Evolutionary conservation across 371 early-diverging fungal genomes (phyloP).

Genomic region (Umbelopsis sp.): DNA sequence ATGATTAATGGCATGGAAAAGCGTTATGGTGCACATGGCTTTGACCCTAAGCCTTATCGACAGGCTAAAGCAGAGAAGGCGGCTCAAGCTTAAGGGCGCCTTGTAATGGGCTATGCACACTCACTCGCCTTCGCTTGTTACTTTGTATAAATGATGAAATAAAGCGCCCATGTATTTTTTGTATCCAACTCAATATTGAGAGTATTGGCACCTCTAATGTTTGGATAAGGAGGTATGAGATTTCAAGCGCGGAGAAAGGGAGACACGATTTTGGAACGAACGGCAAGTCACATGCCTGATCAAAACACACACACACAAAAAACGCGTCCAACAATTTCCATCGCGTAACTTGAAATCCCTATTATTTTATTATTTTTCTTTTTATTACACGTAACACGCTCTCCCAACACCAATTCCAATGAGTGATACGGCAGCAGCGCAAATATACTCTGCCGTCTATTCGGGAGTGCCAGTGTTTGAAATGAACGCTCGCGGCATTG

Average conservation of each 20-base stretch:
- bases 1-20: slow-evolving; percentile 12
- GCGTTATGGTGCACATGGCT: background rate
- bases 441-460: slow-evolving; percentile 75
- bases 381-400: slow-evolving; percentile 1
- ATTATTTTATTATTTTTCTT: background rate
- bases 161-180: no score
- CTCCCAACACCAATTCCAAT: background rate
- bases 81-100: background rate
- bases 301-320: background rate
- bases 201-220: background rate
- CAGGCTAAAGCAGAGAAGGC: background rate
- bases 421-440: slow-evolving; percentile 12
- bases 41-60: slow-evolving; percentile 4
- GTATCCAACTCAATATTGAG: no score
- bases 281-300: slow-evolving; percentile 1
- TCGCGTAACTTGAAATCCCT: background rate
- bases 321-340: slow-evolving; percentile 11
- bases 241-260: no score
- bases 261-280: background rate
- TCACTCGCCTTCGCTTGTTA: no score
- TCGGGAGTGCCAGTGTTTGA: slow-evolving; percentile 88
- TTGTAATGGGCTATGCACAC: no score
- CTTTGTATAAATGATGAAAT: no score
- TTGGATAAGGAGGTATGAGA: background rate
- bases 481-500: slow-evolving; percentile 78